Conservation (phyloP, 2,329 filamentous ascomycete species). For the Curvularia hawaiiensis region DNA sequence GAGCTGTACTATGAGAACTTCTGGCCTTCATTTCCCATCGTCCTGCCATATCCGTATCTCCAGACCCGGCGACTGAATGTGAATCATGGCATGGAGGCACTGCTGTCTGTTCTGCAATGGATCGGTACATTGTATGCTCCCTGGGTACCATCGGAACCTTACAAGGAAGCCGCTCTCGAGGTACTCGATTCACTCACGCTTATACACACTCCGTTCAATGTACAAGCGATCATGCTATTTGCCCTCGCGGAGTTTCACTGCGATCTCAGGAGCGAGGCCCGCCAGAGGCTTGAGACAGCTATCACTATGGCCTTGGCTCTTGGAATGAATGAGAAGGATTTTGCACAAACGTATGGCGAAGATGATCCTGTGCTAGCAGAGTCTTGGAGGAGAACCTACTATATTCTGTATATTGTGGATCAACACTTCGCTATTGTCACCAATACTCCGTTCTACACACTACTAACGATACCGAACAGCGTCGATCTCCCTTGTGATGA, state of each 20-base stretch:
- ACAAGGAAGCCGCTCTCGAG: conserved; percentile 29
- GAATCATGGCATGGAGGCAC: conserved; percentile 29
- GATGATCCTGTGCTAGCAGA: conserved; percentile 75
- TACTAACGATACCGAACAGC: conserved; percentile 67
- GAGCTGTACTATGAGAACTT: conserved; percentile 53
- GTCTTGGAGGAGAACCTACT: conserved; percentile 86
- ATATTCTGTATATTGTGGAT: conserved; percentile 77
- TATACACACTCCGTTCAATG: conserved; percentile 56
- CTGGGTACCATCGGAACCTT: conserved; percentile 37
- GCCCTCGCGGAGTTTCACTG: conserved; percentile 80
- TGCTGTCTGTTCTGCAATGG: conserved; percentile 38
- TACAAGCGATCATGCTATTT: conserved; percentile 79
- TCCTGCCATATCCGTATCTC: conserved; percentile 54
- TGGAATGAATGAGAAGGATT: conserved; percentile 75
- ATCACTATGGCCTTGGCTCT: conserved; percentile 75
- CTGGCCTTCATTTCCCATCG: conserved; percentile 59
- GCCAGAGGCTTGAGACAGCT: conserved; percentile 68
- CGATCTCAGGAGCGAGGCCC: conserved; percentile 68
- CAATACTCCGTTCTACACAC: conserved; percentile 68
- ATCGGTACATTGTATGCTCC: conserved; percentile 42
- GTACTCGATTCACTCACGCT: conserved; percentile 26
- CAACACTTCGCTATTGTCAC: conserved; percentile 81
- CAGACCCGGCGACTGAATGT: conserved; percentile 26
- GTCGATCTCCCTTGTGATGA: conserved; percentile 84
- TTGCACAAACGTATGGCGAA: conserved; percentile 66